Evolutionary conservation across 148 eudicot genomes (phyloP), one percentile per base, ranked within the genome.

Genomic region (Oxyria digyna): DNA sequence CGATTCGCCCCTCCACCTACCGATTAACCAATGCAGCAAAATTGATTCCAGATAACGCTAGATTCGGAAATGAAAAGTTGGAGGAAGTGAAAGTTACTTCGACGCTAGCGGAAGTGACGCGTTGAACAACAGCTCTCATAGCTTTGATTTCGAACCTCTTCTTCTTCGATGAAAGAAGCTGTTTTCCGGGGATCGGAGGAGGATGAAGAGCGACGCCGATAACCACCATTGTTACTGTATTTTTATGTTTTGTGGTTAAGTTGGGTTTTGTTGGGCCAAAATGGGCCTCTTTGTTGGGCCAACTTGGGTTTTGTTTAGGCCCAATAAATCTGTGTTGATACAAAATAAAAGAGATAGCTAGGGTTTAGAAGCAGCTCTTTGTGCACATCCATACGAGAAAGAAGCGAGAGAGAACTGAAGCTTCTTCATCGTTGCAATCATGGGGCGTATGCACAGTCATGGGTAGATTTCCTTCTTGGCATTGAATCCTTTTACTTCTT

Each of bases 71-170:
- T 9, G 24, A 20, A 20, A 49, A 49, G 5, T 18, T 18, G 26
- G 55, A 20, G 10, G 7, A 49, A 49, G 49, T 15, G 23, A 18
- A 32, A 26, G 14, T 55, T 42, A 88, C 98, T 94, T 87, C 96
- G 23, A 93, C 95, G 59, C 85, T 87, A 42, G 98, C 98, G 21
- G 98, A 86, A 67, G 85, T 74, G 10, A 93, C 98, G 31, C 96
- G 85, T 77, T 93, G 98, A 52, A 93, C 87, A 24, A 93, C 85
- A 67, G 96, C 91, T 74, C 84, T 93, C 98, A 93, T 92, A 41
- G 83, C 74, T 79, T 48, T 74, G 31, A 67, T 46, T 13, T 42
- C 57, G 41, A 29, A 26, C 20, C 54, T 45, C 55, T 43, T 71
- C 69, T 66, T 66, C 31, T 18, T 66, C 4, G 23, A 29, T 29